A percentile compares a stretch with the other conserved stretches of the same genome.
Conservation (phyloP, 2,329 filamentous ascomycete species). For the Chalara sp. region DNA sequence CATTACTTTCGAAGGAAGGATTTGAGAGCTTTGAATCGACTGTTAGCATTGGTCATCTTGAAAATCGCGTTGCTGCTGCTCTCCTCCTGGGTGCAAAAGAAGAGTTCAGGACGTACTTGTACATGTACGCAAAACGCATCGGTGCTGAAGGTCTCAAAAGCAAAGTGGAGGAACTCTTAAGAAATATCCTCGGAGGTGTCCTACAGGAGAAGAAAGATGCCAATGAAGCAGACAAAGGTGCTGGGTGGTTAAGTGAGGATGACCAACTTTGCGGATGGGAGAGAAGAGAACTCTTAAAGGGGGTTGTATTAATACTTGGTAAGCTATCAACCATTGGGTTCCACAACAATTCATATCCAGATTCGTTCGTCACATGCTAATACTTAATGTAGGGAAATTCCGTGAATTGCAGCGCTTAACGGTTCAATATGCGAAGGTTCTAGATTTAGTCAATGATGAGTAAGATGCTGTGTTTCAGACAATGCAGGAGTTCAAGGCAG, state of each 20-base stretch:
- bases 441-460: constrained; percentile 47
- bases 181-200: constrained; percentile 70
- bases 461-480: constrained; percentile 16
- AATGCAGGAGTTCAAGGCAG: constrained; percentile 17
- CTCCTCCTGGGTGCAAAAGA: constrained; percentile 78
- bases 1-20: constrained; percentile 78
- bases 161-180: constrained; percentile 90
- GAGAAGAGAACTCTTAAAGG: constrained; percentile 77
- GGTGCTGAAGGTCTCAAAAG: constrained; percentile 79
- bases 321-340: constrained; percentile 29
- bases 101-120: constrained; percentile 90
- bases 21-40: constrained; percentile 88
- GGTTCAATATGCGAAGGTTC: constrained; percentile 86
- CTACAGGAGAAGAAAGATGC: constrained; percentile 48
- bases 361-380: constrained; percentile 4
- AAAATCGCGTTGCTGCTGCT: constrained; percentile 88
- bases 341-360: not conserved
- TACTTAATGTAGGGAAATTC: constrained; percentile 66
- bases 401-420: constrained; percentile 88
- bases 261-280: constrained; percentile 87
- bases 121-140: constrained; percentile 95
- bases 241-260: constrained; percentile 59
- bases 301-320: constrained; percentile 90
- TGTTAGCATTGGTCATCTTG: constrained; percentile 88
- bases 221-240: constrained; percentile 32